Percentiles rank a stretch among this genome's conserved stretches.
Evolutionary conservation across 495 filamentous ascomycete species (phyloP).

Genomic region (Podospora anserina): DNA sequence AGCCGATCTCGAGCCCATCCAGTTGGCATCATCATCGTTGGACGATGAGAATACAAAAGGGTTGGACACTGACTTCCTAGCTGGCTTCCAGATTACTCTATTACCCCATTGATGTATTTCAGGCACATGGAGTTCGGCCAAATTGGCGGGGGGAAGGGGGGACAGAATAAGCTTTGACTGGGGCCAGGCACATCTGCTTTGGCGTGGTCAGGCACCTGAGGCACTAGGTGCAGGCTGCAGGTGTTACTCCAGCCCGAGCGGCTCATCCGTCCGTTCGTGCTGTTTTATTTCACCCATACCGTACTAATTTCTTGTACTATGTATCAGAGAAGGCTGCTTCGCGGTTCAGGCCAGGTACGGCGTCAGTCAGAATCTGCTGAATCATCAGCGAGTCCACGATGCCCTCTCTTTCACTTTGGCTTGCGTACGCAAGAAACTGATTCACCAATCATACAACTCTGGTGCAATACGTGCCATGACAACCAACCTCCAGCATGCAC

Average conservation of each 20-base stretch:
- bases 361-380: neutral
- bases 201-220: neutral
- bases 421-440: neutral
- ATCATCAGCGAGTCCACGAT: neutral
- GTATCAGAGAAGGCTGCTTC: too few relatives aligned
- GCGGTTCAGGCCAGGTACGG: neutral
- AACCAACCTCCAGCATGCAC: neutral
- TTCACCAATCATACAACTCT: neutral
- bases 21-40: too few relatives aligned
- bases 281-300: too few relatives aligned
- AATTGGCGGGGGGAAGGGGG: too few relatives aligned
- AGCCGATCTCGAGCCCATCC: too few relatives aligned
- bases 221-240: too few relatives aligned
- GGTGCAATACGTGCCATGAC: neutral
- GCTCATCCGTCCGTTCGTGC: neutral
- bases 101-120: neutral
- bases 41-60: too few relatives aligned
- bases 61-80: too few relatives aligned
- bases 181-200: neutral
- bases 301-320: too few relatives aligned
- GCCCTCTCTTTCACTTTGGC: neutral
- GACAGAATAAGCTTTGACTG: neutral
- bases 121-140: neutral
- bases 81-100: neutral
- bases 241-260: too few relatives aligned